A percentile compares a stretch with the other conserved stretches of the same genome.
Evolutionary conservation across 306 rosid genomes (phyloP).

Genomic region (Vicia villosa): DNA sequence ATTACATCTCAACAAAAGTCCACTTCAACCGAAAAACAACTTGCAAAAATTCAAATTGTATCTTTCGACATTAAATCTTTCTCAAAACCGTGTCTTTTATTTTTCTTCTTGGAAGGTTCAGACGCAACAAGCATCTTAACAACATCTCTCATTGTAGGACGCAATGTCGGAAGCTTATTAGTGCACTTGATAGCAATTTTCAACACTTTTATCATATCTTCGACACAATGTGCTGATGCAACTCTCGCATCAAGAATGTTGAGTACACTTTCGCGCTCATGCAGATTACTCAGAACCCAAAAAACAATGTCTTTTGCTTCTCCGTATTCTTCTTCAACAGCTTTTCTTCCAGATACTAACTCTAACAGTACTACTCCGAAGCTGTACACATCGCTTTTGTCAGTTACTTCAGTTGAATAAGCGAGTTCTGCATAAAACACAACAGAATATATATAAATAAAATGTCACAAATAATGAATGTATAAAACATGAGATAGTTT

Average conservation of each 20-base stretch:
- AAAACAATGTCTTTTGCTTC: conserved; percentile 89
- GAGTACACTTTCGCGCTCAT: conserved; percentile 54
- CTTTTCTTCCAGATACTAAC: conserved; percentile 73
- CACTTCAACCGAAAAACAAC: conserved; percentile 1
- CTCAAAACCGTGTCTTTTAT: conserved; percentile 24
- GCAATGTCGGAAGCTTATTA: conserved; percentile 75
- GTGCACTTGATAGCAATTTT: conserved; percentile 80
- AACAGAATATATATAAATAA: not conserved
- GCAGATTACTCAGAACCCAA: conserved; percentile 74
- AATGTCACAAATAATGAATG: not conserved
- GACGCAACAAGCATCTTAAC: conserved; percentile 81
- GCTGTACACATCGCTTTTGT: conserved; percentile 91
- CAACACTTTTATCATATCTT: conserved; percentile 75
- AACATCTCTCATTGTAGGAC: conserved; percentile 93
- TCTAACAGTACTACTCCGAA: conserved; percentile 89
- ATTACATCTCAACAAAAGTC: conserved; percentile 3
- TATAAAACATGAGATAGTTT: conserved; percentile 9
- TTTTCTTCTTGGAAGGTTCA: conserved; percentile 51
- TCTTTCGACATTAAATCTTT: conserved; percentile 34
- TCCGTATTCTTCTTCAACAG: conserved; percentile 82
- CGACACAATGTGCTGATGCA: conserved; percentile 39
- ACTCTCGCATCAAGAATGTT: conserved; percentile 67
- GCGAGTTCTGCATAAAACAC: conserved; percentile 72
- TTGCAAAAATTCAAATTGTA: conserved; percentile 1
- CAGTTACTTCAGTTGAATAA: conserved; percentile 69